These are phyloP conservation scores for Fusarium avenaceum DNA, from an alignment of 2,329 filamentous ascomycete genomes.

Conservation along the genomic window DNA sequence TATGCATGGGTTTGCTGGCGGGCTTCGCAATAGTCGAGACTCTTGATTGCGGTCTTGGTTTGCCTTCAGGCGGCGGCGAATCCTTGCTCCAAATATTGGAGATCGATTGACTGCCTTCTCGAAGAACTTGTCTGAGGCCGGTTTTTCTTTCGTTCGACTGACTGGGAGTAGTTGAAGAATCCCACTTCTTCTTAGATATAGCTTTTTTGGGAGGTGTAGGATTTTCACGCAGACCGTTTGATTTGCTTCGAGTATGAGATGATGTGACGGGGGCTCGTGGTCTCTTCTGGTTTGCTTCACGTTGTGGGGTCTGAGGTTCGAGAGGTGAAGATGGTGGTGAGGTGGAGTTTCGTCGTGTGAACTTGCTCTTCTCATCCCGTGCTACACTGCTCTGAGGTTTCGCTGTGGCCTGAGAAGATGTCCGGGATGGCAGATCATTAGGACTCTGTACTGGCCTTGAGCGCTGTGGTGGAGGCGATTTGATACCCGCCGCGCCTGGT, in stretches of 20 bases:
- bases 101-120: slow-evolving; percentile 62
- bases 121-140: slow-evolving; percentile 65
- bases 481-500: slow-evolving; percentile 5
- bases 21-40: slow-evolving; percentile 30
- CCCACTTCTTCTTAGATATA: slow-evolving; percentile 44
- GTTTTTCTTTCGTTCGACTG: slow-evolving; percentile 59
- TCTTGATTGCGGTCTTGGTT: slow-evolving; percentile 48
- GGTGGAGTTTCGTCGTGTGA: slow-evolving; percentile 17
- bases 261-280: slow-evolving; percentile 37
- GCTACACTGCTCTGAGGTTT: slow-evolving; percentile 11
- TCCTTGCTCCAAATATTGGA: slow-evolving; percentile 66
- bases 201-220: slow-evolving; percentile 26
- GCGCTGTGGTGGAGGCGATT: slow-evolving; percentile 32
- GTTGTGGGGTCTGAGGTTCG: slow-evolving; percentile 26
- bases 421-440: slow-evolving; percentile 18
- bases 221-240: slow-evolving; percentile 41
- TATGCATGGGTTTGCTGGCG: slow-evolving; percentile 14
- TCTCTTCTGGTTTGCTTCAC: slow-evolving; percentile 47
- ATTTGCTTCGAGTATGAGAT: slow-evolving; percentile 49
- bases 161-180: slow-evolving; percentile 16
- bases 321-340: slow-evolving; percentile 29
- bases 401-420: slow-evolving; percentile 7
- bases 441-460: slow-evolving; percentile 17
- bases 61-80: slow-evolving; percentile 47
- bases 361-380: slow-evolving; percentile 28